Evolutionary conservation across 1,284 basidiomycete species (phyloP), one percentile per base, ranked within the genome.

Genomic region (Boletus sp.): DNA sequence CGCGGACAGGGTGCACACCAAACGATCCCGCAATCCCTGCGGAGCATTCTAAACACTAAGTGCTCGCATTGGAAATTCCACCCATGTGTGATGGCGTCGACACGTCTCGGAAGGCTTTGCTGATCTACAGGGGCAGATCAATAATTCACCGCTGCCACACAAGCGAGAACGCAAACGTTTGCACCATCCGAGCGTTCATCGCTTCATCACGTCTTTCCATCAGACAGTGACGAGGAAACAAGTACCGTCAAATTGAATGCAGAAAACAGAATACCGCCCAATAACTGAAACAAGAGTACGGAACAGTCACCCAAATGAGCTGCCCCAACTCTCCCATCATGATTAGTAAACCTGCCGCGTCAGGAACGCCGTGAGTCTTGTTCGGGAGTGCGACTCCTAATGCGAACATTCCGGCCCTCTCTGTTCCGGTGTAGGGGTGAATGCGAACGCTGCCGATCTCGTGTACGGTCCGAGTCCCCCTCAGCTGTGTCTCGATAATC

Each of bases 301-400:
- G 27, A 29, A 29, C 14, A 29, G 13, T 29, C 27, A 29, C 13
- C 13, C 27, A 29, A 29, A n/a, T n/a, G n/a, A n/a, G n/a, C n/a
- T n/a, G n/a, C n/a, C n/a, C n/a, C n/a, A n/a, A n/a, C n/a, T n/a
- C n/a, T n/a, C n/a, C n/a, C n/a, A n/a, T n/a, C n/a, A n/a, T n/a
- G n/a, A n/a, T n/a, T n/a, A n/a, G n/a, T n/a, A n/a, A n/a, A n/a
- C n/a, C n/a, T n/a, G n/a, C n/a, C n/a, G n/a, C n/a, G n/a, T 16
- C 46, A 38, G 5, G 48, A 17, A 33, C 44, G 46, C 35, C 44
- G 38, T 27, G 44, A 23, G 19, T 46, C 48, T 46, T 48, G 36
- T 41, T 61, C 60, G 2, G 56, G 57, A 35, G 43, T 62, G 17
- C 17, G 44, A 29, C 48, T 60, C 49, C 52, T 51, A 36, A 32